Base-by-base conservation (phyloP, 495 filamentous ascomycete species). In the Neurospora hispaniola region DNA sequence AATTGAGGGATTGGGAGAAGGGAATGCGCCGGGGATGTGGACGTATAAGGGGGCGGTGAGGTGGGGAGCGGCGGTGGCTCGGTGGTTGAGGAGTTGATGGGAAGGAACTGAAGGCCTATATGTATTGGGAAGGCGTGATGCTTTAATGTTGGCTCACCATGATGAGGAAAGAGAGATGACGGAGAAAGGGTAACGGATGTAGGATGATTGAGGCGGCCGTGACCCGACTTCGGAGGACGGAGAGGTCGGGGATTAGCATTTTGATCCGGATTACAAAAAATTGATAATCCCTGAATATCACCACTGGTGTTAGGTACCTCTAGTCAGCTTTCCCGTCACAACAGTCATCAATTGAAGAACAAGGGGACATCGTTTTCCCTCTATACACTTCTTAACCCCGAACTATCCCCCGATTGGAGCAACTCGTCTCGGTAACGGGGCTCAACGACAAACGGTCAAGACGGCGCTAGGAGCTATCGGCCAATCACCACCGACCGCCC, bases 1-100 rank as follows among this genome's bases (percentile, higher is more conserved):
- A 0, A 90, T 95, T 77, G 91, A 94, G 75, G 93, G 93, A 5
- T 78, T 95, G 76, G 87, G 86, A 72, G 80, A 76, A 70, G 92
- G 92, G 7, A 94, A 86, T 83, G 89, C 89, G 39, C 90, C 89
- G 3, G 85, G 79, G 10, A 93, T 94, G 81, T 84, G 86, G 82
- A 78, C 82, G 23, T 94, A 95, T 79, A 95, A 94, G 79, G 84
- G 89, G 9, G 86, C 84, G 0, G 80, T 89, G 62, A 83, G 89
- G 9, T 94, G 92, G 92, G 91, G 89, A 5, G 84, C 87, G 71
- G 86, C 82, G 66, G 87, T 90, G 0, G 12, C 1, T 14, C 16
- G 54, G 54, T 62, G 54, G 54, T 62, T 62, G 54, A 62, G 54
- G 54, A 62, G 23, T 31, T 62, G 54, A 62, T 16, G 54, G 54